These are phyloP conservation scores for Lasiodiplodia citricola DNA, from an alignment of 2,329 filamentous ascomycete species.

Conservation along the genomic window DNA sequence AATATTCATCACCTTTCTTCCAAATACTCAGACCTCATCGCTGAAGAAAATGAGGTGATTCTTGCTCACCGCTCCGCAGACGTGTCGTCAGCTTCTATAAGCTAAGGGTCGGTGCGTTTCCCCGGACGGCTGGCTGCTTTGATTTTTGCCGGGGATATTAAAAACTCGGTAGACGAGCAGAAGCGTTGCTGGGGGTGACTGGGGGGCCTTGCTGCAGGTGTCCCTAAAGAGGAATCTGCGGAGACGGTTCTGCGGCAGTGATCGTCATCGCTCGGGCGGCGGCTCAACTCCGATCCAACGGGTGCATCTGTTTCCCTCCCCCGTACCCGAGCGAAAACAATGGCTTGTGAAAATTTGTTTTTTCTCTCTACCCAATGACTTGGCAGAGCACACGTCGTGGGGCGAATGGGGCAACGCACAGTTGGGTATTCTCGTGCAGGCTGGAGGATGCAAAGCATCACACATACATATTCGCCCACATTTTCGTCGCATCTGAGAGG, in stretches of 20 bases:
- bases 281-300: neutral
- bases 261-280: neutral
- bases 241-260: neutral
- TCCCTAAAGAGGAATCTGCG: conserved; percentile 8
- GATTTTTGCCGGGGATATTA: conserved; percentile 18
- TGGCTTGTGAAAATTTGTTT: neutral
- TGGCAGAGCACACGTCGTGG: neutral
- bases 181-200: neutral
- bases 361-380: neutral
- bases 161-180: conserved; percentile 3
- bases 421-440: neutral
- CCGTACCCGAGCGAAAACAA: neutral
- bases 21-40: neutral
- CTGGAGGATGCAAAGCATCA: neutral
- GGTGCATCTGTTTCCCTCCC: neutral
- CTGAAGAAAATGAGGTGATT: neutral
- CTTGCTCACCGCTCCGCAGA: neutral
- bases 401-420: neutral
- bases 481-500: neutral
- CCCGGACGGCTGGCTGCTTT: neutral
- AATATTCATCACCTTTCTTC: neutral
- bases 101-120: neutral
- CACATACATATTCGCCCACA: neutral
- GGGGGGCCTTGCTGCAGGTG: neutral
- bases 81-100: conserved; percentile 6